Base-by-base conservation (phyloP, 2,329 filamentous ascomycete species). In the Xylariaceae sp. region DNA sequence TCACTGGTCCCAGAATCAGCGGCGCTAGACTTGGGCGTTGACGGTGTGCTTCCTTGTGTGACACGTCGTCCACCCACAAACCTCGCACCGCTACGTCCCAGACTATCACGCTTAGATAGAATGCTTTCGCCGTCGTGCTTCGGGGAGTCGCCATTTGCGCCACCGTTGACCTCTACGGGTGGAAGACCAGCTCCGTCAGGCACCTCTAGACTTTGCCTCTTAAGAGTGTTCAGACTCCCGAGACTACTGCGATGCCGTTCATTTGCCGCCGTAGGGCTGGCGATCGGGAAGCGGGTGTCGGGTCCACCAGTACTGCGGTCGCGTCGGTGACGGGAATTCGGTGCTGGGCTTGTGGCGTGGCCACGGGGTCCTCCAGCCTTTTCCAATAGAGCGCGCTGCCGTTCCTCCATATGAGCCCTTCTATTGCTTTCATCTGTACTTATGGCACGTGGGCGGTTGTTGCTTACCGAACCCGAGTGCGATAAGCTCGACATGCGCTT, bases 381-480 rank as follows among this genome's bases (percentile, higher is more conserved):
- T 61, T 85, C 84, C 40, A 94, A 85, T 57, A 93, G 82, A 44
- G 91, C 91, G 57, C 91, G 86, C 70, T 91, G 90, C 46, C 94
- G 86, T 70, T 96, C 94, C 73, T 97, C 93, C 85, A 96, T 93
- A 62, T 96, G 87, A 37, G 91, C 91, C 67, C 92, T 91, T 55
- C 94, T 88, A 73, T 95, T 95, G 75, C 91, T 95, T 78, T 99
- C 94, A 69, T 99, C 92, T 0, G 92, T 96, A 70, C 91, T 95
- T 67, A 97, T 90, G 24, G 92, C 92, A 41, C 94, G 88, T 20
- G 90, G 88, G 35, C 91, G 86, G 63, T 79, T 81, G 33, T 77
- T 75, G 37, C 66, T 69, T 24, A 80, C 69, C 1, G 86, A 86
- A 36, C 80, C 78, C n/a, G 82, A 82, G 64, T 88, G 84, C 10